These are phyloP conservation scores for Berberis thunbergii DNA, from an alignment of 164 flowering plant genomes.

Conservation along the genomic window DNA sequence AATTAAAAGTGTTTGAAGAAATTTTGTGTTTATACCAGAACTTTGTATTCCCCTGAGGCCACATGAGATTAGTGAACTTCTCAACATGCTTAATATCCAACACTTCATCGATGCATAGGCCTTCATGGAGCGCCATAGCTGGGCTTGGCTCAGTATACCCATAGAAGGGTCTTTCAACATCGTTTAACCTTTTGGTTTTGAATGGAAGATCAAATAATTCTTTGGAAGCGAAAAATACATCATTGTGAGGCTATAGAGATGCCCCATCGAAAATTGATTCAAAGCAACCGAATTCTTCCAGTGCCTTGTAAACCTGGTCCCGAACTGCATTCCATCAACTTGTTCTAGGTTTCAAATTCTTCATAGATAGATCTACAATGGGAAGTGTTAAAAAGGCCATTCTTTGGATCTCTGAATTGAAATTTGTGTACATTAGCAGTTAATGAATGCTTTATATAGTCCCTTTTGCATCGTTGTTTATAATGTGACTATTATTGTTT, in stretches of 20 bases:
- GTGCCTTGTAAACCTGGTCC: too few species aligned
- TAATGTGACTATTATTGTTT: too few species aligned
- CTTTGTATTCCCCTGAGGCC: not conserved
- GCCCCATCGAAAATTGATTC: conserved; percentile 34
- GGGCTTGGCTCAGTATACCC: conserved; percentile 43
- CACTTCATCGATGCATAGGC: conserved; percentile 39
- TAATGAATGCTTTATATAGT: too few species aligned
- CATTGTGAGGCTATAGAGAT: conserved; percentile 18
- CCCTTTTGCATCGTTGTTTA: too few species aligned
- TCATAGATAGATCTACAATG: too few species aligned
- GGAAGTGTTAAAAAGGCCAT: too few species aligned
- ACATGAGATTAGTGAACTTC: not conserved
- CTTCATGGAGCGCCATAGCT: conserved; percentile 33
- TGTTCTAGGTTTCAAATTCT: too few species aligned
- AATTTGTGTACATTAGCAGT: too few species aligned
- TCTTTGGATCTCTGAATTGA: too few species aligned
- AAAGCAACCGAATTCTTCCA: conserved; percentile 55
- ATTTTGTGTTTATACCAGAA: not conserved
- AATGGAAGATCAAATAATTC: conserved; percentile 49
- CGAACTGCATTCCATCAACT: too few species aligned
- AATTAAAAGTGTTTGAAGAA: not conserved
- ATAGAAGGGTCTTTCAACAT: conserved; percentile 32
- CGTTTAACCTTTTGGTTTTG: conserved; percentile 30
- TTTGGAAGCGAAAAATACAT: conserved; percentile 17
- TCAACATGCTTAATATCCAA: conserved; percentile 7